Evolutionary conservation across 106 monocot genomes (phyloP), one percentile per base, ranked within the genome.

Genomic region (Allium sativum): DNA sequence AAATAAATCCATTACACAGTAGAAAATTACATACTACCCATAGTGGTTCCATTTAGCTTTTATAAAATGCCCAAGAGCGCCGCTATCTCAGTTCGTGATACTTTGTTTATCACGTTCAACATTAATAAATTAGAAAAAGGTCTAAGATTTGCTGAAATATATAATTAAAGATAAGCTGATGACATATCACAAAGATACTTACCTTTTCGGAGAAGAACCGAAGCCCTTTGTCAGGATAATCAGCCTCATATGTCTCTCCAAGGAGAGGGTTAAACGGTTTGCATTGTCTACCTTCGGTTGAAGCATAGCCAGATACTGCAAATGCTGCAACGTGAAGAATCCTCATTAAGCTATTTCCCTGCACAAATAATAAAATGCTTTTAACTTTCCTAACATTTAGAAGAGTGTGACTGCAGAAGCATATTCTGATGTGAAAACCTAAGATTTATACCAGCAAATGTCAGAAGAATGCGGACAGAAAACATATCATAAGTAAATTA

Each of bases 221-320:
- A 74, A 94, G 89, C 53, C 93, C 93, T 84, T 94, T 94, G 70
- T 94, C 93, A 65, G 93, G 93, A 79, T 94, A 94, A 68, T 94
- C 85, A 70, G 86, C 93, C 65, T 94, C 93, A 75, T 89, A 94
- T 48, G 93, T 94, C 74, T 94, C 93, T 51, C 93, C 93, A 68
- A 94, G 81, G 73, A 94, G 83, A 67, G 93, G 93, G 70, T 94
- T 94, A 67, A 94, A 94, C 5, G 93, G 93, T 65, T 94, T 94
- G 78, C 93, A 94, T 20, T 94, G 93, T 18, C 93, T 67, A 53
- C 93, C 93, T 83, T 94, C 93, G 65, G 93, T 94, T 53, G 93
- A 94, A 70, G 93, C 85, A 81, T 94, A 94, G 19, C 93, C 93
- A 64, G 93, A 94, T 53, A 94, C 86, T 15, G 93, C 89, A 79